Percentiles rank a stretch among this genome's conserved stretches.
phyloP scores from a whole-genome alignment of 106 monocot genomes.

The Alisma plantagoaquatica region DNA sequence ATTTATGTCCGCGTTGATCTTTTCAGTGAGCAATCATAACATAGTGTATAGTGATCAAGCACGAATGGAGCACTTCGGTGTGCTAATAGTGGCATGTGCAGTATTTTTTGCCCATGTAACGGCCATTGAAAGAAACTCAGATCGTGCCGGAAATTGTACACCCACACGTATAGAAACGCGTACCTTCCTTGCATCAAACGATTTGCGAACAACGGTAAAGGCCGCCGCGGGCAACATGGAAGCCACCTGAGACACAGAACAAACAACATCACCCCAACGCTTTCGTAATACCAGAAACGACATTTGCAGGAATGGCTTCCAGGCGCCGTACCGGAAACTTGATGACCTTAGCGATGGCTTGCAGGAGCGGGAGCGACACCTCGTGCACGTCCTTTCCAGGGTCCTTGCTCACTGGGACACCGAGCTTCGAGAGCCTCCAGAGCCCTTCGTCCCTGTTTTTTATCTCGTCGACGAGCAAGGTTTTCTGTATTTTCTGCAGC shows the following conservation, averaged over 20 bases:
- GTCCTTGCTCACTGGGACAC: conserved; percentile 63
- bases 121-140: too few relatives aligned
- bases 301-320: not conserved
- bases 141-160: too few relatives aligned
- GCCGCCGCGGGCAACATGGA: conserved; percentile 81
- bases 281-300: not conserved
- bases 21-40: too few relatives aligned
- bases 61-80: too few relatives aligned
- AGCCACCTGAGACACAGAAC: conserved; percentile 43
- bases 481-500: conserved; percentile 40
- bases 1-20: too few relatives aligned
- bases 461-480: conserved; percentile 28
- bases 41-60: too few relatives aligned
- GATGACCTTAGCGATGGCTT: conserved; percentile 84
- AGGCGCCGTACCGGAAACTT: conserved; percentile 63
- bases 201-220: conserved; percentile 78
- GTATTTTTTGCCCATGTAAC: too few relatives aligned
- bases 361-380: conserved; percentile 59
- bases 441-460: conserved; percentile 61
- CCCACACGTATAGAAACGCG: conserved; percentile 4
- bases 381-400: conserved; percentile 82
- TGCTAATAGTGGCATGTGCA: too few relatives aligned
- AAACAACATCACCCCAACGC: not conserved
- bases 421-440: conserved; percentile 95
- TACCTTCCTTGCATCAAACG: conserved; percentile 99